Percentiles rank a stretch among this genome's conserved stretches.
These are phyloP conservation scores for Chlorella sorokiniana DNA, from an alignment of 139 green algal species.

Conservation along the genomic window DNA sequence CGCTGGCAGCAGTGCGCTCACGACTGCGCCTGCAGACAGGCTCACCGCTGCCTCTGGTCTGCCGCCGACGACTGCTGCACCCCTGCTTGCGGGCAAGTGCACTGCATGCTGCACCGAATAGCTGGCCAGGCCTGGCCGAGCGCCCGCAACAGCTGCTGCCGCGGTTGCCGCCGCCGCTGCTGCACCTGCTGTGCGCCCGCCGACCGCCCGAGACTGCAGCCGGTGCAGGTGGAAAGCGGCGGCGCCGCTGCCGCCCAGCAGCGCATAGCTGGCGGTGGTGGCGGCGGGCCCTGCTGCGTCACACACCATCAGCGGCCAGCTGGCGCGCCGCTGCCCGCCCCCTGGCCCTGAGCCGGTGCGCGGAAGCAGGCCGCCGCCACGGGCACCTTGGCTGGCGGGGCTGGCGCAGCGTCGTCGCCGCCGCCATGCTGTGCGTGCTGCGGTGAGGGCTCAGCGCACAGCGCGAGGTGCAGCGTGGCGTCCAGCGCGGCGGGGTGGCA, in stretches of 20 bases:
- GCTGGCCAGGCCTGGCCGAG: neutral
- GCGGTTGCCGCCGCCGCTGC: neutral
- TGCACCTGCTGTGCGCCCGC: neutral
- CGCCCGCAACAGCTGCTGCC: neutral
- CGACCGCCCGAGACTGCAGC: neutral
- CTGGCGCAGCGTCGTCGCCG: neutral
- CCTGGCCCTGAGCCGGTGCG: neutral
- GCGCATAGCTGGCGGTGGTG: neutral
- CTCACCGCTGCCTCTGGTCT: neutral
- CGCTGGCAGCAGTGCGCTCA: neutral
- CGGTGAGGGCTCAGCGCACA: neutral
- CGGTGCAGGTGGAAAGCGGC: neutral
- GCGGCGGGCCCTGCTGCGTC: neutral
- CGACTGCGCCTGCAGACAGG: neutral
- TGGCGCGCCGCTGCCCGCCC: neutral
- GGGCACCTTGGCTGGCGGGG: neutral
- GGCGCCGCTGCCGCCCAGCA: neutral
- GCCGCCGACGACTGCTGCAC: neutral
- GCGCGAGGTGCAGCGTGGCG: constrained; percentile 4
- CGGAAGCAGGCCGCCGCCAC: constrained; percentile 4
- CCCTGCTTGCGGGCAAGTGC: no score
- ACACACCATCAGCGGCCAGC: neutral
- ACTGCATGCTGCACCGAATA: neutral
- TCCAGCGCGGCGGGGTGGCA: constrained; percentile 13
- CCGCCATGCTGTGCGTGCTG: neutral